Base-by-base conservation (phyloP, 345 rosid genomes). In the Hevea brasiliensis region DNA sequence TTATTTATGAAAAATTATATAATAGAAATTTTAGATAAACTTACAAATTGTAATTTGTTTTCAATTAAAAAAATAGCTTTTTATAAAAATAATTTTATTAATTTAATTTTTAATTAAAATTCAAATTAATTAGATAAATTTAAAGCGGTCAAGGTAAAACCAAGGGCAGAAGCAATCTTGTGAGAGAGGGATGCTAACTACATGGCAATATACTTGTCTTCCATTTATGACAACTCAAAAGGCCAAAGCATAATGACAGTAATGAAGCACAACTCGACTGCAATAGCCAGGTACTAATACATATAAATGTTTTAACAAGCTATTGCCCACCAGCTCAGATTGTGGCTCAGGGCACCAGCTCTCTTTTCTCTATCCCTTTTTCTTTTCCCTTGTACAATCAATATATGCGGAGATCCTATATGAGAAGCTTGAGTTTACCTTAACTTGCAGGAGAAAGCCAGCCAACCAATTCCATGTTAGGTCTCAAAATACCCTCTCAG, bases 211-310 rank as follows among this genome's bases (percentile, higher is more conserved):
- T 20, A 55, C 1, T 55, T 10, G 14, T 7, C 61, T 57, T 57
- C 61, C 61, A 57, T 57, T 24, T 24, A 57, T 14, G 35, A 60
- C 14, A 23, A 29, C 42, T 53, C 18, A 17, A 68, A 51, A 13
- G 11, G 8, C 9, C 42, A 50, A 51, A 14, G 37, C 68, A 66
- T 13, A 48, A 66, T 37, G 24, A 45, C 29, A 56, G 73, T 23
- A 70, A 17, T 58, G 64, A 76, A 62, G 81, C 79, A 82, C 75
- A 75, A 75, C 65, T 41, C 4, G 73, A 64, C 65, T 41, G 73
- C 40, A 70, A 51, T 20, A 15, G 54, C 29, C 71, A 51, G 67
- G 44, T 64, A 74, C 79, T 47, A 75, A 72, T 70, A 69, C 58
- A 65, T 50, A 21, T 42, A 63, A 57, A 40, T 71, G 65, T 78